Evolutionary conservation across 2,329 filamentous ascomycete species (phyloP).

Genomic region (Cadophora luteo-olivacea): DNA sequence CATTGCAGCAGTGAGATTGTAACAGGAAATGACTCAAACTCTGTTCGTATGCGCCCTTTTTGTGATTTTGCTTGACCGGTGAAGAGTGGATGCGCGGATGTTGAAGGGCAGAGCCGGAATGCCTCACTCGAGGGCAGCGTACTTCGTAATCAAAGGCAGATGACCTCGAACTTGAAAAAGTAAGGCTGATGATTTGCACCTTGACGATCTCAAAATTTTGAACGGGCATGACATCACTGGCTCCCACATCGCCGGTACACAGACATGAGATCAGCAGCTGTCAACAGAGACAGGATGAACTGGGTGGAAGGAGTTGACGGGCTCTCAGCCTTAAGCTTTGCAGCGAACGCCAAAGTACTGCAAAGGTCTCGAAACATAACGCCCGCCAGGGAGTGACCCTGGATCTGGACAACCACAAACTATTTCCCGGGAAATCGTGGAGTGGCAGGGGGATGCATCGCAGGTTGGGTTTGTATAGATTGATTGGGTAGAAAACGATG

Average conservation of each 20-base stretch:
- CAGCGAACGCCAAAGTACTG: background rate
- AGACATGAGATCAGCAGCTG: background rate
- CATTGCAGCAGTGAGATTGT: slow-evolving; percentile 11
- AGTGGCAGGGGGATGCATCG: background rate
- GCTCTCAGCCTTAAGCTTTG: background rate
- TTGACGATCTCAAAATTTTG: background rate
- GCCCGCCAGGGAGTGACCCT: background rate
- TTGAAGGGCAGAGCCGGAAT: slow-evolving; percentile 15
- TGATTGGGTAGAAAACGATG: slow-evolving; percentile 9
- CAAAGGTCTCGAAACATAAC: background rate
- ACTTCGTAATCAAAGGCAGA: background rate
- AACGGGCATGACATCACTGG: slow-evolving; percentile 6
- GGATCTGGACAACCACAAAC: background rate
- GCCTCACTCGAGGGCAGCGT: slow-evolving; percentile 6
- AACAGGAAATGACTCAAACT: slow-evolving; percentile 18
- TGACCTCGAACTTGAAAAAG: background rate
- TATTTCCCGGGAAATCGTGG: background rate
- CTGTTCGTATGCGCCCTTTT: slow-evolving; percentile 14
- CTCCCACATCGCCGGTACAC: background rate
- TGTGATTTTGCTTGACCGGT: background rate
- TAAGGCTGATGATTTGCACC: slow-evolving; percentile 11
- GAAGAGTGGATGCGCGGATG: slow-evolving; percentile 9
- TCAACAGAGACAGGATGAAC: background rate
- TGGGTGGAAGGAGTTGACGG: background rate
- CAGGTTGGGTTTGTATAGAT: background rate